Evolutionary conservation across 2,329 filamentous ascomycete genomes (phyloP), one percentile per base, ranked within the genome.

Genomic region (Lachnellula willkommii): DNA sequence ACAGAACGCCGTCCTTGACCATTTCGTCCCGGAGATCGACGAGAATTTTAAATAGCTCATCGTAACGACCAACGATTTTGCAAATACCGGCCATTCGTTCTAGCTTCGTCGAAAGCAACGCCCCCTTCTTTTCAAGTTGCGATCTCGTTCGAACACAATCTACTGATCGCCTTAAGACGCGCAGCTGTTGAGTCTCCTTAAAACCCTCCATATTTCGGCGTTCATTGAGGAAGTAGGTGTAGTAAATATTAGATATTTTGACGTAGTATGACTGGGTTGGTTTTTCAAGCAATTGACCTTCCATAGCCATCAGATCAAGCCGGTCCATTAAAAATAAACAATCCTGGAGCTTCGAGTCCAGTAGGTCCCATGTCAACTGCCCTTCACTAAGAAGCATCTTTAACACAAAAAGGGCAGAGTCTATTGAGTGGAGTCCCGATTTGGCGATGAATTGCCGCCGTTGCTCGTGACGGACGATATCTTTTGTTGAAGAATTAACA

Each of bases 171-270:
- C 79, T 80, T 49, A 90, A 75, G 12, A 84, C 77, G 50, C 80
- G 77, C 14, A 87, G 69, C 1, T 79, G 74, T 17, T 73, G 69
- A 5, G 66, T 61, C 48, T 77, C 74, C n/a, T 74, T 72, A 1
- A 69, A 60, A 32, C 74, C 74, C 4, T 72, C 71, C 0, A 71
- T 62, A 24, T 73, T 70, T 50, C 79, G 80, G 14, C 76, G 72
- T 57, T 82, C 67, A 46, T 77, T 74, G 17, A 80, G 71, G 65
- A 83, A 83, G 48, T 81, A 76, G n/a, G 82, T 75, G 67, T 85
- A 90, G 67, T 89, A 89, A 3, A 88, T 76, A 63, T 87, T 85
- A 0, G 87, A 90, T 26, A 90, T 80, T 63, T 85, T 88, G 59
- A 87, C 78, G 55, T 81, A 75, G 61, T 84, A 82, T 2, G 73